phyloP scores from a whole-genome alignment of 257 asterid species.

The Solanum raphanifolium region DNA sequence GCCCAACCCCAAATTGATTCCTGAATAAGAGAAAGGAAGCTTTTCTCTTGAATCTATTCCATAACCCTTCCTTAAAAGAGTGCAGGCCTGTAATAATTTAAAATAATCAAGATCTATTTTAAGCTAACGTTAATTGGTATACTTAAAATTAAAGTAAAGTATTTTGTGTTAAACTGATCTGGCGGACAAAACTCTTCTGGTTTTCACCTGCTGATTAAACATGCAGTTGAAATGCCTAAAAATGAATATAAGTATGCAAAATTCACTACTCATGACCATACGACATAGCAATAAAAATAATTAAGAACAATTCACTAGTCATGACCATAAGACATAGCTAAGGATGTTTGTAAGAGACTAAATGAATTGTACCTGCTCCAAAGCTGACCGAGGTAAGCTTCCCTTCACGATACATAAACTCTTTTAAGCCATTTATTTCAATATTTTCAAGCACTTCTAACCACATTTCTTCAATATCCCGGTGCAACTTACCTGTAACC shows the following conservation, averaged over 20 bases:
- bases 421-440: constrained; percentile 45
- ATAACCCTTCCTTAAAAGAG: neutral
- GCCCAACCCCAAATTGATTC: neutral
- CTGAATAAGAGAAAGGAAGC: neutral
- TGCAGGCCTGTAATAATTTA: neutral
- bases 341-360: neutral
- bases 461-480: constrained; percentile 67
- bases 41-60: neutral
- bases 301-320: neutral
- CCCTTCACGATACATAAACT: constrained; percentile 78
- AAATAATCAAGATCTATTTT: neutral
- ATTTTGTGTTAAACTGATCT: neutral
- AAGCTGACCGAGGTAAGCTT: constrained; percentile 66
- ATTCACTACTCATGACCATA: neutral
- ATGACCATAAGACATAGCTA: neutral
- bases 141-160: neutral
- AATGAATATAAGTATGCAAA: neutral
- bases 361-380: constrained; percentile 63
- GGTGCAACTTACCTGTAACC: constrained; percentile 17
- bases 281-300: neutral
- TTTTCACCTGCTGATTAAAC: neutral
- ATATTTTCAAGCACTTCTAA: constrained; percentile 62
- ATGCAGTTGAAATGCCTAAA: neutral
- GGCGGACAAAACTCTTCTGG: neutral
- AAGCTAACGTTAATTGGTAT: neutral